Percentiles rank a stretch among this genome's conserved stretches.
Conservation (phyloP, 2,329 filamentous ascomycete species). For the Fusarium nisikadoi region DNA sequence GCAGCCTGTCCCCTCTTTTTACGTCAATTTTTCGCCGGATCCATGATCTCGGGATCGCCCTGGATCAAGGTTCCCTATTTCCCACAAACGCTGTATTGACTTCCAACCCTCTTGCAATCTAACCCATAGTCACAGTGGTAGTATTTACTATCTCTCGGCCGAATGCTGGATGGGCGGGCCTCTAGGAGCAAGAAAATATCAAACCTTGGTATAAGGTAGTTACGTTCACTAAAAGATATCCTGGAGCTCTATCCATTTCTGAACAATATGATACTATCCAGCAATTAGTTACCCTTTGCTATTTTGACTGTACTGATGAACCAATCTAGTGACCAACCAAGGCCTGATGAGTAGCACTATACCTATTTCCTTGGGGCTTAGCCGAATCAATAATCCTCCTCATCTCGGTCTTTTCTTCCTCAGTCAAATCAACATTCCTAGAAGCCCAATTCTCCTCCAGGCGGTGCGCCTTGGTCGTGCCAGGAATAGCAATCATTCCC, state of each 20-base stretch:
- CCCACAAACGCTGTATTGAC: background rate
- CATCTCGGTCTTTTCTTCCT: background rate
- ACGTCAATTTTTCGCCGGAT: background rate
- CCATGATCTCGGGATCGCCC: background rate
- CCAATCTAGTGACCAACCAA: background rate
- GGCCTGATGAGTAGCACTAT: background rate
- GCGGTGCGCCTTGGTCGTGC: background rate
- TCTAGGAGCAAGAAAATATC: no score
- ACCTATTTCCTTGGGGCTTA: background rate
- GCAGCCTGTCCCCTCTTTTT: background rate
- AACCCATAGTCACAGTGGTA: no score
- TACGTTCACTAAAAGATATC: no score
- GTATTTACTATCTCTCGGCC: no score
- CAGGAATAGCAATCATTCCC: slow-evolving; percentile 12
- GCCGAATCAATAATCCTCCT: slow-evolving; percentile 1
- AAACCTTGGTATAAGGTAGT: no score
- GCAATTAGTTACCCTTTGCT: background rate
- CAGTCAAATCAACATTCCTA: background rate
- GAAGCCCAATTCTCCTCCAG: slow-evolving; percentile 8
- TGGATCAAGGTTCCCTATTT: background rate
- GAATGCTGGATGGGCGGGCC: no score
- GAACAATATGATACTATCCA: no score
- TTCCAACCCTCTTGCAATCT: background rate
- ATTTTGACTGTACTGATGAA: background rate
- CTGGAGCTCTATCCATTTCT: background rate